These are phyloP conservation scores for Leccinum subtestaceum DNA, from an alignment of 768 basidiomycete species.

Conservation along the genomic window DNA sequence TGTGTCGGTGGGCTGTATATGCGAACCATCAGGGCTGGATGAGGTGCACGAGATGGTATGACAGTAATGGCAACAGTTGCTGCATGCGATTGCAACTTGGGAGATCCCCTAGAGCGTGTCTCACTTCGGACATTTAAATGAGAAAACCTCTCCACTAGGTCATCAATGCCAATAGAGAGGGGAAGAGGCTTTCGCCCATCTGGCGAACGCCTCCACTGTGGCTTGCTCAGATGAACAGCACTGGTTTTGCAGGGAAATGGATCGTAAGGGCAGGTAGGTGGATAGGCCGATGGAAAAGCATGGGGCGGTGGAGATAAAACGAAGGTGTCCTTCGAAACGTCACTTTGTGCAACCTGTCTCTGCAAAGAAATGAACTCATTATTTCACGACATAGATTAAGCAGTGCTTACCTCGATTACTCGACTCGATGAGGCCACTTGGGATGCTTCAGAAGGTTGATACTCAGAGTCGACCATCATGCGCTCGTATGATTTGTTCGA, in stretches of 20 bases:
- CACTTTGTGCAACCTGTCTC: neutral
- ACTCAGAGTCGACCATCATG: neutral
- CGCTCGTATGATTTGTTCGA: neutral
- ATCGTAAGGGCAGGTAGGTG: constrained; percentile 13
- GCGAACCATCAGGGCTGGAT: constrained; percentile 10
- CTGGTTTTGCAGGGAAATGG: constrained; percentile 19
- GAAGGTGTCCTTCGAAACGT: neutral
- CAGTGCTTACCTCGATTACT: neutral
- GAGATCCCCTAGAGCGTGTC: neutral
- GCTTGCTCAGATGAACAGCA: neutral
- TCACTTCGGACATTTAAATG: constrained; percentile 16
- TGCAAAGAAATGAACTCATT: neutral
- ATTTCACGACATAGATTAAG: neutral
- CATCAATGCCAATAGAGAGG: neutral
- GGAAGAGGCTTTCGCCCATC: neutral
- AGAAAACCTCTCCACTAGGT: constrained; percentile 14
- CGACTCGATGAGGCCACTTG: neutral
- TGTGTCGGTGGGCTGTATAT: neutral
- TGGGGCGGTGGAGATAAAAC: constrained; percentile 8
- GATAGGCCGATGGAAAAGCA: constrained; percentile 17
- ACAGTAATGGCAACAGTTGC: constrained; percentile 20
- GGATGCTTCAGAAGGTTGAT: neutral
- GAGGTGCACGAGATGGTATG: constrained; percentile 15
- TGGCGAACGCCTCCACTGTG: constrained; percentile 6
- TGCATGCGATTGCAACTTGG: neutral